These are phyloP conservation scores for Juglanconis sp. DNA, from an alignment of 2,329 filamentous ascomycete species.

Conservation along the genomic window DNA sequence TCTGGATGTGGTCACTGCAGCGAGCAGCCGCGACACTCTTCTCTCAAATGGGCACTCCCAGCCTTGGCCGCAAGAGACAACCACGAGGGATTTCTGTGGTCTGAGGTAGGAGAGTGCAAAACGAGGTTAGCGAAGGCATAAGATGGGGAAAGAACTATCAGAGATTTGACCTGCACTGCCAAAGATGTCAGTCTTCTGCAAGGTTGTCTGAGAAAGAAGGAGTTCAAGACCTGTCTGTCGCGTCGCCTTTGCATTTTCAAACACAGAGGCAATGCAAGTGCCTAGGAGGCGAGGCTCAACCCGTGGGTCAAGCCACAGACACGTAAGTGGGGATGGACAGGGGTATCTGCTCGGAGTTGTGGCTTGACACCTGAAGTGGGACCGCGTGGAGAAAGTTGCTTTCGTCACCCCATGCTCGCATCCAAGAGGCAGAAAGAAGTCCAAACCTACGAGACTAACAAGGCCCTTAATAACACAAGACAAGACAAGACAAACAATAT, in stretches of 20 bases:
- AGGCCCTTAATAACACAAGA: not conserved
- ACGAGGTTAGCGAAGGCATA: not conserved
- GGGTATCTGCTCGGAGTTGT: not conserved
- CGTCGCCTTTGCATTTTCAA: too few species aligned
- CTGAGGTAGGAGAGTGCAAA: not conserved
- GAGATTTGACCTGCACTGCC: not conserved
- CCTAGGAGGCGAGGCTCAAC: too few species aligned
- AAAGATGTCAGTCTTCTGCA: not conserved
- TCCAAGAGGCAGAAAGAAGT: not conserved
- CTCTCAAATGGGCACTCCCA: not conserved
- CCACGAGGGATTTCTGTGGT: too few species aligned
- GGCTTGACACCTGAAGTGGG: not conserved
- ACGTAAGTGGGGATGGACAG: too few species aligned
- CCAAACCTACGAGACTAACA: not conserved
- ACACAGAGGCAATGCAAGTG: too few species aligned
- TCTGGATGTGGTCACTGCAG: not conserved
- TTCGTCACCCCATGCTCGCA: not conserved
- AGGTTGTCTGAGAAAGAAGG: too few species aligned
- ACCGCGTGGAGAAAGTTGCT: not conserved
- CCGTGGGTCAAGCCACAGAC: too few species aligned
- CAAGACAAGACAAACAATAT: conserved; percentile 22
- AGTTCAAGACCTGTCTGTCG: too few species aligned
- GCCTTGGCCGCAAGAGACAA: not conserved
- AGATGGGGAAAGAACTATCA: not conserved
- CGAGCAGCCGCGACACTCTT: not conserved